Evolutionary conservation across 2,329 filamentous ascomycete species (phyloP), one percentile per base, ranked within the genome.

Genomic region (Apiospora kogelbergensis): DNA sequence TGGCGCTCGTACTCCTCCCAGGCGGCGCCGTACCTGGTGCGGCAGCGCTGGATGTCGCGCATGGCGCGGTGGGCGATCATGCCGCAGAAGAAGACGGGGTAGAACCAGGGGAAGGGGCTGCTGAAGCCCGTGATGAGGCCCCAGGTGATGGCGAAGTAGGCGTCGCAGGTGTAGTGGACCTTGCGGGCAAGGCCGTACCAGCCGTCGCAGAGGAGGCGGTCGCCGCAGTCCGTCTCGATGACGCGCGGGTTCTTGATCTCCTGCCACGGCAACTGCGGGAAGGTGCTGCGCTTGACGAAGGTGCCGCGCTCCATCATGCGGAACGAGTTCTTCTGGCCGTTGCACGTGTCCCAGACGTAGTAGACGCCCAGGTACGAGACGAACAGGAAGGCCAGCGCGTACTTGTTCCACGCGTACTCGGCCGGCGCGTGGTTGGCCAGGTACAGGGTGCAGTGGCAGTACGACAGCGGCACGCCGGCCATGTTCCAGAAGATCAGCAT

Each of bases 401-500:
- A 89, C 68, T 86, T 88, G 76, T 93, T 93, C 91, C 92, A 95
- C 67, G 85, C 86, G 81, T 97, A 97, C 69, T 89, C 89, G 44
- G 89, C 86, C 0, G 95, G 92, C 76, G 92, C 83, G 80, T 97
- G 94, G 81, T 92, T 95, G 73, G 94, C 94, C 66, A 97, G 87
- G 82, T 93, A 97, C 75, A 97, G 89, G 65, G 93, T 95, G 87
- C 93, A 96, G 85, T 97, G 94, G 84, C 94, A 97, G 86, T 97
- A 97, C 68, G 90, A 94, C 67, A 97, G 86, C 17, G 94, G 94
- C 33, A 97, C 94, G 73, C 94, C 94, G 63, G 94, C 94, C 79
- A 97, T 85, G 82, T 97, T 97, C 94, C 94, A 97, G 88, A 97
- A 97, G 80, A 97, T 97, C 73, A 97, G 88, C 94, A 97, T 97